phyloP scores from a whole-genome alignment of 306 rosid species.

The Dalbergia cochinchinensis region DNA sequence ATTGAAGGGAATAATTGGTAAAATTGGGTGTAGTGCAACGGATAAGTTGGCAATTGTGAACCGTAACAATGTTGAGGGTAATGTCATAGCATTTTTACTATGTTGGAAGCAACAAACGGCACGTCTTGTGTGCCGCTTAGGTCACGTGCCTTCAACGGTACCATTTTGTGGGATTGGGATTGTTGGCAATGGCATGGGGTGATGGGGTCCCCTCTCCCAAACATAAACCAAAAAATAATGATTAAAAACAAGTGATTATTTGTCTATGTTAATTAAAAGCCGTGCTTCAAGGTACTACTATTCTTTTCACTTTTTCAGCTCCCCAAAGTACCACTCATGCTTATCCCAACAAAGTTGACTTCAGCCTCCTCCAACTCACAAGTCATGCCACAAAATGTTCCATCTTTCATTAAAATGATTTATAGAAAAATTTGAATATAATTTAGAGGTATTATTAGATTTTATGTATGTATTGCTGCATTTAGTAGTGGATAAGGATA shows the following conservation, averaged over 20 bases:
- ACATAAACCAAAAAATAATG: background rate
- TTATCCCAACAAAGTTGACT: conserved; percentile 12
- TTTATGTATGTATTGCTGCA: no score
- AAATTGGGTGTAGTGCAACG: background rate
- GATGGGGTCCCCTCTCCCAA: background rate
- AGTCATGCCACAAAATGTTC: background rate
- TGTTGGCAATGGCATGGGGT: no score
- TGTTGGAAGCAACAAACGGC: background rate
- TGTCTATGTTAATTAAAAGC: background rate
- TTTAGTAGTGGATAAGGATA: no score
- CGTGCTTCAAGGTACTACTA: background rate
- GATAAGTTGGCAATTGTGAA: background rate
- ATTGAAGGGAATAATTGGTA: no score
- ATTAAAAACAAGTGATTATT: background rate
- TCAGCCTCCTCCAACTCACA: background rate
- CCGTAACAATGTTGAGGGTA: background rate
- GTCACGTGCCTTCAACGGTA: conserved; percentile 61
- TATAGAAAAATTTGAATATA: background rate
- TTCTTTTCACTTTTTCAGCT: background rate
- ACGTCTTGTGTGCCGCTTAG: conserved; percentile 38
- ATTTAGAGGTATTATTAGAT: no score
- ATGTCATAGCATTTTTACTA: background rate
- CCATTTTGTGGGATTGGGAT: background rate
- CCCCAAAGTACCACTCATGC: background rate
- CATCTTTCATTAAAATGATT: background rate